A percentile compares a stretch with the other conserved stretches of the same genome.
Conservation (phyloP, 1,139 yeast species). For the Suhomyces bribrorum region DNA sequence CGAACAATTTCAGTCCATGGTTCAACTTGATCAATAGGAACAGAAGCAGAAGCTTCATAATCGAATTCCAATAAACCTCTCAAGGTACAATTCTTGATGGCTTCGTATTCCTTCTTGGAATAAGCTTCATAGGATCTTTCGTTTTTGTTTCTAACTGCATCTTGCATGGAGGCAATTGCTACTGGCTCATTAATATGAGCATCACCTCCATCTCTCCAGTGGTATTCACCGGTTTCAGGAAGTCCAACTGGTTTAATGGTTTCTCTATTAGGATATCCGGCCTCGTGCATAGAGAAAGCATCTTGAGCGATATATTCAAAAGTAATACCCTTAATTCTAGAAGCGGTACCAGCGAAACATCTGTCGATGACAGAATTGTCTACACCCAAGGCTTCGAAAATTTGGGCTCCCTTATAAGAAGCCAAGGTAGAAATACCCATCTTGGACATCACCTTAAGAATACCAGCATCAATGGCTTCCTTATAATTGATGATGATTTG, state of each 20-base stretch:
- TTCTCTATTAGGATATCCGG: conserved; percentile 81
- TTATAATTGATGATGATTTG: conserved; percentile 74
- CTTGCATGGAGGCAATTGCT: conserved; percentile 93
- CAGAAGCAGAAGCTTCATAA: conserved; percentile 64
- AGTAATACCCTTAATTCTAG: conserved; percentile 93
- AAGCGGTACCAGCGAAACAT: conserved; percentile 96
- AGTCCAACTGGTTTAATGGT: conserved; percentile 72
- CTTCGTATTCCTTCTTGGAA: conserved; percentile 86
- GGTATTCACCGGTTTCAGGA: conserved; percentile 96
- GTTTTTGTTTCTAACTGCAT: conserved; percentile 94
- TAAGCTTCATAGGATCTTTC: conserved; percentile 90
- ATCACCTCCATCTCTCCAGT: conserved; percentile 99
- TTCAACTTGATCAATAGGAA: conserved; percentile 96
- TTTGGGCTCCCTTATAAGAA: conserved; percentile 97
- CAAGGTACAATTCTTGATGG: conserved; percentile 87
- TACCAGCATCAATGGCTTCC: conserved; percentile 83
- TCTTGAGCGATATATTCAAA: conserved; percentile 96
- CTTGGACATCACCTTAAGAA: conserved; percentile 95
- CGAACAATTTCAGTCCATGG: conserved; percentile 99
- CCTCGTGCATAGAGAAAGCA: conserved; percentile 89
- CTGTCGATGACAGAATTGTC: conserved; percentile 94
- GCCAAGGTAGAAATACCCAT: conserved; percentile 99
- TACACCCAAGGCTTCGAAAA: conserved; percentile 94
- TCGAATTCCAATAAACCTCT: conserved; percentile 94
- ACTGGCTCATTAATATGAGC: conserved; percentile 92